These are phyloP conservation scores for Verticillium nubilum DNA, from an alignment of 2,329 filamentous ascomycete species.

Conservation along the genomic window DNA sequence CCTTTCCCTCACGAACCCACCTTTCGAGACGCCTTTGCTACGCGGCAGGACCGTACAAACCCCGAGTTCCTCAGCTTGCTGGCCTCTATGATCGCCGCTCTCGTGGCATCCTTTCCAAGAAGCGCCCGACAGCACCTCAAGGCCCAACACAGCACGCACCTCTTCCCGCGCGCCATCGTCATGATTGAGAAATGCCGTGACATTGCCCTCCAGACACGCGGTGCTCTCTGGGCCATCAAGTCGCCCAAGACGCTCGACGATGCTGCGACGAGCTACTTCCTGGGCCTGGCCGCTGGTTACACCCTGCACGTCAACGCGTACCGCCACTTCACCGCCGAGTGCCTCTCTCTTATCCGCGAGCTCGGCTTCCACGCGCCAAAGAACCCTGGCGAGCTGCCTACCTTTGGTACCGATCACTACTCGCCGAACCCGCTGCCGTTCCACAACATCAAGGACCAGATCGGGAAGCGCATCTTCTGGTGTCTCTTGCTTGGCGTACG, in stretches of 20 bases:
- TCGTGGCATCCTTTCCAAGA: conserved; percentile 73
- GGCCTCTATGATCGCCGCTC: conserved; percentile 65
- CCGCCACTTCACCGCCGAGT: conserved; percentile 68
- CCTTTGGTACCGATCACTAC: conserved; percentile 32
- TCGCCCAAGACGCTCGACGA: conserved; percentile 45
- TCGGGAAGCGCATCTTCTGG: conserved; percentile 79
- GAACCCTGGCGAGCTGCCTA: conserved; percentile 30
- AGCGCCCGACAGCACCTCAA: conserved; percentile 67
- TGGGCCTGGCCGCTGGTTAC: conserved; percentile 62
- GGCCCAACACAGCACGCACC: conserved; percentile 54
- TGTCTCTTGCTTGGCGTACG: conserved; percentile 70
- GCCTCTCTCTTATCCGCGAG: conserved; percentile 62
- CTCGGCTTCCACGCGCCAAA: conserved; percentile 58
- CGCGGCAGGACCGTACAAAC: conserved; percentile 60
- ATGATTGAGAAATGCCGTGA: conserved; percentile 67
- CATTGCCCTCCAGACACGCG: conserved; percentile 63
- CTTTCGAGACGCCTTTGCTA: conserved; percentile 63
- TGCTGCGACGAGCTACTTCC: conserved; percentile 70
- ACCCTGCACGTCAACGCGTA: conserved; percentile 63
- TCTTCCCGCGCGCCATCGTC: conserved; percentile 64
- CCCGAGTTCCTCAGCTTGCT: conserved; percentile 65
- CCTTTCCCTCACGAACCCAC: conserved; percentile 77
- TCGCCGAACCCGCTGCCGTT: conserved; percentile 41
- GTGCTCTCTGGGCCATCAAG: conserved; percentile 43
- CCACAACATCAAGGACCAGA: conserved; percentile 67